These are phyloP conservation scores for Drosera capensis DNA, from an alignment of 148 eudicot species.

Conservation along the genomic window DNA sequence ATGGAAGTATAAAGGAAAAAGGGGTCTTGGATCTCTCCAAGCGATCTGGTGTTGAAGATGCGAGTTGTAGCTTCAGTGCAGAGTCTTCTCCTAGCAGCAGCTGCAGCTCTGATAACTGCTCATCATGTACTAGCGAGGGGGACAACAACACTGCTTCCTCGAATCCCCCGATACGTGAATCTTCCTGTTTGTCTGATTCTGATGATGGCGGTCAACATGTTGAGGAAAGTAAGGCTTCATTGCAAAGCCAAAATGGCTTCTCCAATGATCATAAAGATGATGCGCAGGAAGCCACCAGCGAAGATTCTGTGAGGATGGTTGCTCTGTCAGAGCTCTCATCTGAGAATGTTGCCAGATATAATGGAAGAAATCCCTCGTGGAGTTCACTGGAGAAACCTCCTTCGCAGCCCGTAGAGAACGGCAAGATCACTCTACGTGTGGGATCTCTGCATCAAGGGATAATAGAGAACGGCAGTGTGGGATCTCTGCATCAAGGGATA, in stretches of 20 bases:
- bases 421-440: slow-evolving; percentile 17
- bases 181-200: slow-evolving; percentile 67
- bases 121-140: slow-evolving; percentile 86
- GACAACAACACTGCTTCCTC: slow-evolving; percentile 57
- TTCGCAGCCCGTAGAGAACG: slow-evolving; percentile 19
- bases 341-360: too few relatives aligned
- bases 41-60: slow-evolving; percentile 23
- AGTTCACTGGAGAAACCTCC: slow-evolving; percentile 15
- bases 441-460: too few relatives aligned
- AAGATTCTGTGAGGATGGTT: slow-evolving; percentile 9
- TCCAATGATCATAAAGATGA: slow-evolving; percentile 20
- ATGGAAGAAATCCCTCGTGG: too few relatives aligned
- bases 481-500: slow-evolving; percentile 23
- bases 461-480: too few relatives aligned
- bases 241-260: slow-evolving; percentile 15
- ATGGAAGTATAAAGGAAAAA: slow-evolving; percentile 8
- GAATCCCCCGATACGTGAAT: slow-evolving; percentile 46
- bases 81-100: too few relatives aligned
- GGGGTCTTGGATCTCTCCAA: slow-evolving; percentile 14
- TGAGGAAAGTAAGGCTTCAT: slow-evolving; percentile 46
- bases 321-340: too few relatives aligned
- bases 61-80: too few relatives aligned
- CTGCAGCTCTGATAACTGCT: slow-evolving; percentile 79
- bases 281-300: slow-evolving; percentile 14
- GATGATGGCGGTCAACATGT: slow-evolving; percentile 59